Evolutionary conservation across 441 rosid genomes (phyloP).

Genomic region (Lepidium campestre): DNA sequence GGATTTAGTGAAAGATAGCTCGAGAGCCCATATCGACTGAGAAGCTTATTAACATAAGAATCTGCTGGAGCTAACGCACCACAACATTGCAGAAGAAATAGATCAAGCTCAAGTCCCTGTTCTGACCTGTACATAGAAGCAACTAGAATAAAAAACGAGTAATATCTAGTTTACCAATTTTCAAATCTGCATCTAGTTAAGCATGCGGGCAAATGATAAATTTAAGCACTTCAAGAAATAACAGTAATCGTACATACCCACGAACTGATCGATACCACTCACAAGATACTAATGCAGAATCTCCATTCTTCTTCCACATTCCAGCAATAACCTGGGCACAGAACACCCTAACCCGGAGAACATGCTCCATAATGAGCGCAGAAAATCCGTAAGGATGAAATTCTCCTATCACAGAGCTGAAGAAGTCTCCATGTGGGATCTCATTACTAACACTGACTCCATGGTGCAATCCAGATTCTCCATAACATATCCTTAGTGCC

Average conservation of each 20-base stretch:
- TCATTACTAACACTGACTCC: slow-evolving; percentile 22
- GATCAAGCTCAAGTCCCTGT: slow-evolving; percentile 94
- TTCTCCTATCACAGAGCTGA: slow-evolving; percentile 52
- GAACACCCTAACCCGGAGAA: slow-evolving; percentile 84
- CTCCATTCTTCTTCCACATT: slow-evolving; percentile 98
- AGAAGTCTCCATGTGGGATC: slow-evolving; percentile 49
- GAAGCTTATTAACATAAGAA: slow-evolving; percentile 60
- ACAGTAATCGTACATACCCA: slow-evolving; percentile 45
- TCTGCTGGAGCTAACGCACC: slow-evolving; percentile 96
- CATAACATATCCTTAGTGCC: slow-evolving; percentile 59
- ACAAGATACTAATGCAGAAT: slow-evolving; percentile 61
- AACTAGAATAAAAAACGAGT: slow-evolving; percentile 21
- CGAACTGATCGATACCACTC: slow-evolving; percentile 87
- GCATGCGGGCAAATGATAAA: slow-evolving; percentile 7
- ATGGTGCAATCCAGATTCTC: slow-evolving; percentile 44
- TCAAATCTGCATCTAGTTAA: neutral
- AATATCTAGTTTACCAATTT: neutral
- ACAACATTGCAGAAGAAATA: slow-evolving; percentile 95
- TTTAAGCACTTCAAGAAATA: slow-evolving; percentile 7
- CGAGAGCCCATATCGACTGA: slow-evolving; percentile 78
- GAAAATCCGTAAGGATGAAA: slow-evolving; percentile 83
- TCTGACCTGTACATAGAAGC: slow-evolving; percentile 69
- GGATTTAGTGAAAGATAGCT: slow-evolving; percentile 57
- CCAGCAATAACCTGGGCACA: slow-evolving; percentile 92
- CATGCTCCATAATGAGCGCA: slow-evolving; percentile 89